Base-by-base conservation (phyloP, 495 filamentous ascomycete genomes). In the Penicillium macrosclerotiorum region DNA sequence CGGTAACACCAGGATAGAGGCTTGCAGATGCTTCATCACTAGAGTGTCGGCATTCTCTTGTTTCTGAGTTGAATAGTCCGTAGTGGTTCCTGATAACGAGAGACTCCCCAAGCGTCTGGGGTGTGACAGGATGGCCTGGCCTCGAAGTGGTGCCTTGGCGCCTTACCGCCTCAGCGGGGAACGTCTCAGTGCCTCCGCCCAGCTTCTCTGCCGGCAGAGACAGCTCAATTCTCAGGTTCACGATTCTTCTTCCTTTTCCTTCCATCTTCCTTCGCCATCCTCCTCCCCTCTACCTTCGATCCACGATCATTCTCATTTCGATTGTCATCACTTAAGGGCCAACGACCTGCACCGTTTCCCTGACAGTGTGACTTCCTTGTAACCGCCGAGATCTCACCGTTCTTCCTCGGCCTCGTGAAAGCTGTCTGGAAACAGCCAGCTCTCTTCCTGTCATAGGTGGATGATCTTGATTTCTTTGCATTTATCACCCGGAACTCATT, bases 261-360 rank as follows among this genome's bases (percentile, higher is more conserved):
- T 32, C 24, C 11, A 39, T 38, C 24, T 17, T 46, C 32, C 24
- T 40, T n/a, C n/a, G n/a, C n/a, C n/a, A n/a, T 48, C 41, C 44
- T 42, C 33, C 42, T 36, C 39, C 29, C 27, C 46, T 32, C 24
- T 8, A 39, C 36, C 24, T 17, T 46, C 32, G 22, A 37, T n/a
- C 34, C 2, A 25, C 29, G 27, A 37, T 20, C 14, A 22, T 8
- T 20, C n/a, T 5, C 26, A 30, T 33, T 11, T 42, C 47, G 18
- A 26, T 47, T 37, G 61, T 64, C 59, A 57, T 47, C 42, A 40
- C 47, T 57, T 51, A 54, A 54, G 59, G 62, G 61, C 44, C 33
- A 57, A 63, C 71, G 72, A 70, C 73, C 73, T 77, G 73, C 73
- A 77, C 73, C 68, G 65, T 67, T 71, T 58, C 60, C 66, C 67